phyloP scores from a whole-genome alignment of 2,329 filamentous ascomycete genomes.

The Aureobasidium sp. region DNA sequence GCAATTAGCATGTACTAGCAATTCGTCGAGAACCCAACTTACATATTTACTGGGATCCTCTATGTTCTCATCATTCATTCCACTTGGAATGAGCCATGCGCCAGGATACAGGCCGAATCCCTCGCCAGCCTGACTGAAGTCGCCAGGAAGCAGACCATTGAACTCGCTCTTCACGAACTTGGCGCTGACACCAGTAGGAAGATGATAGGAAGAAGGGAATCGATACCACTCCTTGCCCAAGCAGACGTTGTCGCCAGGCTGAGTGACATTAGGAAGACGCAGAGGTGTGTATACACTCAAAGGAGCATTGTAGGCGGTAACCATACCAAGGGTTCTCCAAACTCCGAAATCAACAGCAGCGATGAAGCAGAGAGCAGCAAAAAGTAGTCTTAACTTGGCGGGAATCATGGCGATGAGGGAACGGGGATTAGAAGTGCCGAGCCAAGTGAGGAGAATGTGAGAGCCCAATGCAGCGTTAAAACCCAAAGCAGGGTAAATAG shows the following conservation, averaged over 20 bases:
- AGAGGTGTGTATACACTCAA: constrained; percentile 64
- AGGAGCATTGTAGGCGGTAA: constrained; percentile 78
- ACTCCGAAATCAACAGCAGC: constrained; percentile 57
- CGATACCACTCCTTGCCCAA: constrained; percentile 98
- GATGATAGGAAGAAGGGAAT: constrained; percentile 86
- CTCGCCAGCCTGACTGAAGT: constrained; percentile 69
- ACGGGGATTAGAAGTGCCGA: constrained; percentile 64
- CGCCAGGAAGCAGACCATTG: constrained; percentile 76
- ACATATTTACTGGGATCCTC: constrained; percentile 86
- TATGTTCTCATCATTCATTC: constrained; percentile 87
- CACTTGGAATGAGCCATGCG: constrained; percentile 72
- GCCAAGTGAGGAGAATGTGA: constrained; percentile 68
- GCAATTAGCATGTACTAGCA: background rate
- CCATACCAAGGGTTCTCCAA: constrained; percentile 67
- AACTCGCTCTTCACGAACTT: constrained; percentile 93
- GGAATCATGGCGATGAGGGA: constrained; percentile 66
- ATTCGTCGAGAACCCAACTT: constrained; percentile 26
- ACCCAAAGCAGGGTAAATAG: constrained; percentile 81
- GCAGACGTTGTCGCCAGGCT: constrained; percentile 66
- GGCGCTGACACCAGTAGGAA: constrained; percentile 73
- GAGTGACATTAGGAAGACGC: constrained; percentile 48
- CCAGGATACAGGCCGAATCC: constrained; percentile 71
- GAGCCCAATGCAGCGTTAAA: constrained; percentile 81
- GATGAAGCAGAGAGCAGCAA: constrained; percentile 46
- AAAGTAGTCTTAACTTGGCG: constrained; percentile 58